Percentiles rank a stretch among this genome's conserved stretches.
Conservation (phyloP, 257 asterid species). For the Forsythia suspensa region DNA sequence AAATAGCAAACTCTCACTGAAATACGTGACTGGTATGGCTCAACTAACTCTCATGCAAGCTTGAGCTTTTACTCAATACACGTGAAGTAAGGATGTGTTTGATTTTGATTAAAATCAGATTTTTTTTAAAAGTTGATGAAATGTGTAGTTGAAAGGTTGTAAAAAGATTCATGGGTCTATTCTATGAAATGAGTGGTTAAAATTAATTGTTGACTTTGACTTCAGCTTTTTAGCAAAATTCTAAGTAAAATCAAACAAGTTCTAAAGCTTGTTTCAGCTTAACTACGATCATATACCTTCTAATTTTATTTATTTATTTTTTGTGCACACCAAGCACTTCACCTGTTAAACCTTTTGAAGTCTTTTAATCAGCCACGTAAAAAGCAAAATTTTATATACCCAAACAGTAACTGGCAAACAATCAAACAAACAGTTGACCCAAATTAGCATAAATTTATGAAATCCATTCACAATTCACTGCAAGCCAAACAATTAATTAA, state of each 20-base stretch:
- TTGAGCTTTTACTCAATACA: not conserved
- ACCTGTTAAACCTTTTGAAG: not conserved
- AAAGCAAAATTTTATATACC: not conserved
- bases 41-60: not conserved
- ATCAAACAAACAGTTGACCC: not conserved
- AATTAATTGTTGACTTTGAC: too few relatives aligned
- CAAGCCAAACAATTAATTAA: not conserved
- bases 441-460: not conserved
- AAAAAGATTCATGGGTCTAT: too few relatives aligned
- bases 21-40: not conserved
- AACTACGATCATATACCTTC: not conserved
- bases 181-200: too few relatives aligned
- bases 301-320: not conserved
- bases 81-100: too few relatives aligned
- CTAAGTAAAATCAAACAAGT: too few relatives aligned
- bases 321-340: not conserved
- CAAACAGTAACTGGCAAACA: not conserved
- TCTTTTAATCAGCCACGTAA: not conserved
- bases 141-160: too few relatives aligned
- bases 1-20: not conserved
- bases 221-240: too few relatives aligned
- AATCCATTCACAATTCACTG: not conserved
- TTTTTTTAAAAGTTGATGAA: too few relatives aligned
- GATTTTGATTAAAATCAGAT: too few relatives aligned
- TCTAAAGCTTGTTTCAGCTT: conserved; percentile 1